phyloP scores from a whole-genome alignment of 140 eudicot genomes.

The Ambrosia hybrid region DNA sequence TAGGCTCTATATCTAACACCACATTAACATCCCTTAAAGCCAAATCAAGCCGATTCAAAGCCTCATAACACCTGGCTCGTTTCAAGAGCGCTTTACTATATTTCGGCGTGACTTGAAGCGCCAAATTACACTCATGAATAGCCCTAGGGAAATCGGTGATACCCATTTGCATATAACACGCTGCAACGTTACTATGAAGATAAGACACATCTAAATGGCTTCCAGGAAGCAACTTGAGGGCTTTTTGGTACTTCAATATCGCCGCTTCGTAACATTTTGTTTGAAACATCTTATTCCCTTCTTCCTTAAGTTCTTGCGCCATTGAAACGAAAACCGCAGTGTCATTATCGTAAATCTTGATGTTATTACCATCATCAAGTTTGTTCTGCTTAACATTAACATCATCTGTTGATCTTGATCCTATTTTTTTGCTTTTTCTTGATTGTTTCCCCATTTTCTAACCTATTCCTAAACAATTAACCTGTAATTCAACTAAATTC shows the following conservation, averaged over 20 bases:
- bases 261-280: slow-evolving; percentile 73
- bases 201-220: slow-evolving; percentile 78
- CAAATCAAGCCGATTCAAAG: slow-evolving; percentile 65
- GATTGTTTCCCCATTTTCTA: slow-evolving; percentile 64
- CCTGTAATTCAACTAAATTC: background rate
- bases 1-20: slow-evolving; percentile 69
- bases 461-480: slow-evolving; percentile 7
- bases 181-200: slow-evolving; percentile 81
- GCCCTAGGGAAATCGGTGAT: slow-evolving; percentile 78
- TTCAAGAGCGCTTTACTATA: slow-evolving; percentile 86
- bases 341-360: slow-evolving; percentile 62
- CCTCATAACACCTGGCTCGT: slow-evolving; percentile 92
- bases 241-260: slow-evolving; percentile 75
- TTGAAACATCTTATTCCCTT: slow-evolving; percentile 80
- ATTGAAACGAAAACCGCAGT: slow-evolving; percentile 60
- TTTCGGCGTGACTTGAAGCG: slow-evolving; percentile 89
- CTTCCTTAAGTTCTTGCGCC: slow-evolving; percentile 77
- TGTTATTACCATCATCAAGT: slow-evolving; percentile 21
- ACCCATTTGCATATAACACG: slow-evolving; percentile 94
- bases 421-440: slow-evolving; percentile 54
- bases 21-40: slow-evolving; percentile 64
- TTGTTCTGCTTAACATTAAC: slow-evolving; percentile 31
- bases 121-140: slow-evolving; percentile 87
- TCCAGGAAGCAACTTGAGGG: slow-evolving; percentile 74
- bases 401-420: slow-evolving; percentile 26